Evolutionary conservation across 768 basidiomycete genomes (phyloP), one percentile per base, ranked within the genome.

Genomic region (Auriculariales sp.): DNA sequence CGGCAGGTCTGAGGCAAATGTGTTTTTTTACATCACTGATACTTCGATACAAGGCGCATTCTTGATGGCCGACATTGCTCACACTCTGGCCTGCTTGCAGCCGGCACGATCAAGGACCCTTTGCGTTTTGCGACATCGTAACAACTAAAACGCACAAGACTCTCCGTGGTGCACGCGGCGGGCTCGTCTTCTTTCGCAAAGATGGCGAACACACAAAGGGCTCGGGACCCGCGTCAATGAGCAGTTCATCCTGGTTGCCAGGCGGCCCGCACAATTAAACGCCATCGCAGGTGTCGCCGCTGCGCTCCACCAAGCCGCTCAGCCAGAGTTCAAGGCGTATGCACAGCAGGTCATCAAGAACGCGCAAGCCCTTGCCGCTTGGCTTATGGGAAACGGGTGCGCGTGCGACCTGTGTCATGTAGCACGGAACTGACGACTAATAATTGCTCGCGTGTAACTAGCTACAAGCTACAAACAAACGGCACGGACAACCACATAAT

Each of bases 101-200:
- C 90, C 10, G 80, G 83, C 58, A 86, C 91, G 62, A 76, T 95
- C 59, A 82, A 80, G 61, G 81, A 77, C 62, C 94, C 95, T 99
- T 99, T 68, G 82, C 91, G 47, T 80, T 83, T 71, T 99, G 95
- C 66, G 93, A 98, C 60, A 85, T 98, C 49, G 94, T 98, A 54
- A 94, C 91, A 51, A 98, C 95, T 46, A 98, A 94, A 49, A 98
- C 95, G 50, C 95, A 99, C 78, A 98, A 98, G 74, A 98, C 95
- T 15, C 87, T 99, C 48, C 90, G 95, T 61, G 95, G 95, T 47
- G 93, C 95, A 49, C 84, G 95, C 57, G 95, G 93, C 46, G 95
- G 95, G 64, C 71, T 99, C 54, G 85, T 99, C 71, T 99, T 99
- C 78, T 99, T 94, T 82, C 79, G 86, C 66, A 95, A 84, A 68